Evolutionary conservation across 805 yeast species (phyloP).

Genomic region (Barnettozyma pratensis): DNA sequence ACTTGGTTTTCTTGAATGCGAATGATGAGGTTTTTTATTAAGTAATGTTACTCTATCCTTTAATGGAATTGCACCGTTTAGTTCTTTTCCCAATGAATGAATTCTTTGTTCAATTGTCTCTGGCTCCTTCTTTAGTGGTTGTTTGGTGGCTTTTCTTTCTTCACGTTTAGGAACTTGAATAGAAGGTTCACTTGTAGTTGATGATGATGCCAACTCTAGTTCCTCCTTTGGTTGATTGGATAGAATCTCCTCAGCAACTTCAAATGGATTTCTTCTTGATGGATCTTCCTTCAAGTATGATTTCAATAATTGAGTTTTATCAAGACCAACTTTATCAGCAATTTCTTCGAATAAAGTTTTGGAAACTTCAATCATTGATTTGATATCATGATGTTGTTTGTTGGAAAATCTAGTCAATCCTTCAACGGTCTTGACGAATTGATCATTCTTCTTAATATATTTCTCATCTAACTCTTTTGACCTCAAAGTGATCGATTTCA

Average conservation of each 20-base stretch:
- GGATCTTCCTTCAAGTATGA: slow-evolving; percentile 26
- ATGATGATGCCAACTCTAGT: neutral
- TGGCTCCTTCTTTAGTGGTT: slow-evolving; percentile 8
- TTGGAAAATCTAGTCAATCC: slow-evolving; percentile 40
- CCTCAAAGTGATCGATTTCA: slow-evolving; percentile 43
- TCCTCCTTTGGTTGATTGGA: slow-evolving; percentile 2
- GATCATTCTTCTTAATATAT: slow-evolving; percentile 42
- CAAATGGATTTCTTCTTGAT: slow-evolving; percentile 9
- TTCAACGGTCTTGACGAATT: slow-evolving; percentile 37
- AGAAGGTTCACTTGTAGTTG: neutral
- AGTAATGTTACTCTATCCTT: slow-evolving; percentile 15
- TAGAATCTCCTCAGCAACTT: neutral
- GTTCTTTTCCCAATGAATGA: slow-evolving; percentile 16
- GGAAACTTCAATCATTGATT: slow-evolving; percentile 39
- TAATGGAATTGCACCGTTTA: slow-evolving; percentile 19
- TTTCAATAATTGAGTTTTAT: slow-evolving; percentile 15
- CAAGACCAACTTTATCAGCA: slow-evolving; percentile 28
- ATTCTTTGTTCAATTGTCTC: slow-evolving; percentile 19
- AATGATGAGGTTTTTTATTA: neutral
- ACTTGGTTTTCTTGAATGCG: neutral
- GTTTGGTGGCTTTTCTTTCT: slow-evolving; percentile 9
- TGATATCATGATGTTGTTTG: slow-evolving; percentile 45
- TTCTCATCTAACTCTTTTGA: slow-evolving; percentile 44
- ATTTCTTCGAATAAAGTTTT: slow-evolving; percentile 39
- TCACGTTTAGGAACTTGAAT: neutral